phyloP scores from a whole-genome alignment of 2,329 filamentous ascomycete genomes.

The Fusarium mangiferae region DNA sequence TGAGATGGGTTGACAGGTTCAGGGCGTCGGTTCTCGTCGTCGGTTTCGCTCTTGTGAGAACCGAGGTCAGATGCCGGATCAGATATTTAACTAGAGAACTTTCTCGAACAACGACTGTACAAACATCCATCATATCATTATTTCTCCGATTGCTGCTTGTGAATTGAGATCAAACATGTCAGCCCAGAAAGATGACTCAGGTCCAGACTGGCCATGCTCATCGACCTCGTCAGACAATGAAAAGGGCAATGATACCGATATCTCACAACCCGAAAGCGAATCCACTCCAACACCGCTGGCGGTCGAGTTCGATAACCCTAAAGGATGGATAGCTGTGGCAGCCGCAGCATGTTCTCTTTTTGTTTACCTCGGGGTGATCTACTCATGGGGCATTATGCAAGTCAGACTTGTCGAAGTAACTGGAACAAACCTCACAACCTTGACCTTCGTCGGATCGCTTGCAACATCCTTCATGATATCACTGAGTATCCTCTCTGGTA shows the following conservation, averaged over 20 bases:
- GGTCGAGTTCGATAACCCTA: slow-evolving; percentile 21
- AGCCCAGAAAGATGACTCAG: rapidly evolving
- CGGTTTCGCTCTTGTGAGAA: background rate
- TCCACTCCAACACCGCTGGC: background rate
- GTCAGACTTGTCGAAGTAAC: slow-evolving; percentile 43
- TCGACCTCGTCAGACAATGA: slow-evolving; percentile 23
- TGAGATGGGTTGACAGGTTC: background rate
- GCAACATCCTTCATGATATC: slow-evolving; percentile 44
- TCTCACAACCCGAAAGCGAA: background rate
- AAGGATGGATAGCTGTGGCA: slow-evolving; percentile 31
- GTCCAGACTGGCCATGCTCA: background rate
- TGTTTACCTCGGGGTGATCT: slow-evolving; percentile 46
- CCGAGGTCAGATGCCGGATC: background rate
- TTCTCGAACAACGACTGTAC: background rate
- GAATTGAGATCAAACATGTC: background rate
- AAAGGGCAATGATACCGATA: slow-evolving; percentile 16
- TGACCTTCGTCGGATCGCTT: slow-evolving; percentile 46
- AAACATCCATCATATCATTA: background rate
- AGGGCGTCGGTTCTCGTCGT: background rate
- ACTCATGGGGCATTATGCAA: slow-evolving; percentile 48
- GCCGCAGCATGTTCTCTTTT: slow-evolving; percentile 41
- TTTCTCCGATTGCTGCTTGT: rapidly evolving
- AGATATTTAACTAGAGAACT: slow-evolving; percentile 4
- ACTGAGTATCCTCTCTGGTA: slow-evolving; percentile 32
- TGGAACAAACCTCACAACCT: slow-evolving; percentile 37